Evolutionary conservation across 345 rosid species (phyloP).

Genomic region (Eucalyptus urophylla): DNA sequence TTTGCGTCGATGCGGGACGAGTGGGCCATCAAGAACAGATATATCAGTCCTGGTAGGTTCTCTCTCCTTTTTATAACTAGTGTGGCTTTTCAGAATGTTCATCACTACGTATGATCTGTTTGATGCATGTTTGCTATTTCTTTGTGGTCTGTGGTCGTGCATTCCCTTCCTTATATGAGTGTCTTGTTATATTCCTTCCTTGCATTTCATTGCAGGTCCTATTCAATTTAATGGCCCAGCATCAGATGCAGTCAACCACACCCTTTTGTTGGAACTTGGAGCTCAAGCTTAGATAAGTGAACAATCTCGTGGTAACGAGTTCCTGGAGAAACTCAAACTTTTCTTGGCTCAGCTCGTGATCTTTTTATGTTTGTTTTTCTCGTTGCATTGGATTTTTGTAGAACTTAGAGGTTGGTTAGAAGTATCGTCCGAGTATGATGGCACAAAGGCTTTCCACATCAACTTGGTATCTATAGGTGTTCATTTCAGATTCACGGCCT

Average conservation of each 20-base stretch:
- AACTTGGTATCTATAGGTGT: not conserved
- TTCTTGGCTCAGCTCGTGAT: not conserved
- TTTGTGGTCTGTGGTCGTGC: not conserved
- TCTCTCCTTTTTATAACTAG: not conserved
- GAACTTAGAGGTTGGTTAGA: not conserved
- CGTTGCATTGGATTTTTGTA: not conserved
- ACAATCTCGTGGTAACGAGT: not conserved
- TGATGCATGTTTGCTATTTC: not conserved
- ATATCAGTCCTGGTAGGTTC: slow-evolving; percentile 87
- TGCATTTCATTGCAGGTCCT: slow-evolving; percentile 41
- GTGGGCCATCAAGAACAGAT: slow-evolving; percentile 79
- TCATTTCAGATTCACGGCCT: not conserved
- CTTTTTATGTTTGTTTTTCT: not conserved
- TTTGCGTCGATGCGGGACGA: slow-evolving; percentile 62
- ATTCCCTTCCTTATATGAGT: not conserved
- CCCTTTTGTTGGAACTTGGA: slow-evolving; percentile 70
- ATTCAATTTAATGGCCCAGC: slow-evolving; percentile 81
- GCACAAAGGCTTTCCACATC: not conserved
- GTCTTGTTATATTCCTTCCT: not conserved
- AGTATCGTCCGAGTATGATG: not conserved
- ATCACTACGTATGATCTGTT: not conserved
- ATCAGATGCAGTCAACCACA: slow-evolving; percentile 49
- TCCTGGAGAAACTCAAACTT: not conserved
- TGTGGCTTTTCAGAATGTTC: not conserved
- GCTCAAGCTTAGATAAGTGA: slow-evolving; percentile 22